Percentiles rank a stretch among this genome's conserved stretches.
These are phyloP conservation scores for Xylaria sp. DNA, from an alignment of 2,329 filamentous ascomycete species.

Conservation along the genomic window DNA sequence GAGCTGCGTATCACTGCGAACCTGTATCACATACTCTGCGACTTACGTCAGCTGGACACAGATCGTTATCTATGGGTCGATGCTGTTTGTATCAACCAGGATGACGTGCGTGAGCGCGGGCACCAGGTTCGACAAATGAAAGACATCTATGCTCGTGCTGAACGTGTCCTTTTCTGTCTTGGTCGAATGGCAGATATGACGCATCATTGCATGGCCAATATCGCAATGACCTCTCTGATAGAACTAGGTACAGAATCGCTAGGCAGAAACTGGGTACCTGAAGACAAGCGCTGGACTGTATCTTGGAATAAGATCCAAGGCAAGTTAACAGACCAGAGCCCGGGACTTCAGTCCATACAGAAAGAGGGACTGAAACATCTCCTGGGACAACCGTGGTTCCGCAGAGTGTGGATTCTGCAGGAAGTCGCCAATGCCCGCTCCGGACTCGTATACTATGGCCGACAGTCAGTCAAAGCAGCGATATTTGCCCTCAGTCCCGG, in stretches of 20 bases:
- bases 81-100: constrained; percentile 16
- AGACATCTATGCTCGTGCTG: constrained; percentile 9
- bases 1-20: constrained; percentile 7
- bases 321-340: background rate
- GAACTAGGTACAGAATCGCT: background rate
- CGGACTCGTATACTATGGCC: background rate
- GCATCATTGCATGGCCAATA: too few relatives aligned
- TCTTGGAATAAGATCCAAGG: background rate
- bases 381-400: background rate
- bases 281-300: background rate
- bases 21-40: constrained; percentile 1
- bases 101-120: constrained; percentile 2
- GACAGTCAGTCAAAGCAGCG: background rate
- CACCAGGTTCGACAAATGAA: constrained; percentile 18
- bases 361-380: background rate
- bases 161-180: constrained; percentile 9
- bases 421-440: background rate
- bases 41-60: background rate
- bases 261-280: background rate
- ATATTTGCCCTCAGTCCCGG: background rate
- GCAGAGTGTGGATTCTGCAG: constrained; percentile 1
- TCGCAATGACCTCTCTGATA: constrained; percentile 1
- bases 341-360: background rate
- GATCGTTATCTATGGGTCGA: constrained; percentile 20
- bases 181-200: background rate